Percentiles rank a stretch among this genome's conserved stretches.
Conservation (phyloP, 2,329 filamentous ascomycete species). For the Aspergillus hortae region DNA sequence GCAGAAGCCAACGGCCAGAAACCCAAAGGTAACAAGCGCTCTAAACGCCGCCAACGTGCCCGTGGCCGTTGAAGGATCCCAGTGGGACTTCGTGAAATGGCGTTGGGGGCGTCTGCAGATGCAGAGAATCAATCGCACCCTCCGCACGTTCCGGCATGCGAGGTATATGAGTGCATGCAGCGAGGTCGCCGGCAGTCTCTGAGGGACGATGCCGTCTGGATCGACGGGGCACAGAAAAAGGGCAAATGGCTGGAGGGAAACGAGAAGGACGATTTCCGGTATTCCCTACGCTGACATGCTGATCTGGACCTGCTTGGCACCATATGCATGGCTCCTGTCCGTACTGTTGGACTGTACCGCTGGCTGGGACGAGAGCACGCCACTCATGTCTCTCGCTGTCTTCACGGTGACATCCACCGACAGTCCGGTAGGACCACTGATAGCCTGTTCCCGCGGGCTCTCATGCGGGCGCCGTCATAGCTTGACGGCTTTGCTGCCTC, state of each 20-base stretch:
- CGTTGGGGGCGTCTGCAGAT: background rate
- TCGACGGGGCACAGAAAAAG: background rate
- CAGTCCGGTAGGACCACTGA: conserved; percentile 10
- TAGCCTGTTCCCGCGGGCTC: conserved; percentile 8
- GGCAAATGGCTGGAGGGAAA: background rate
- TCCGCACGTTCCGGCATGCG: background rate
- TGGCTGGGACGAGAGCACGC: conserved; percentile 11
- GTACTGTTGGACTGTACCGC: conserved; percentile 9
- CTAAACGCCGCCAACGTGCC: conserved; percentile 26
- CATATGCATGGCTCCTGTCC: conserved; percentile 8
- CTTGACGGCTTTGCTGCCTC: conserved; percentile 17
- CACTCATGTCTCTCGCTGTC: conserved; percentile 11
- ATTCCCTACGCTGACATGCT: conserved; percentile 14
- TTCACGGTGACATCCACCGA: conserved; percentile 15
- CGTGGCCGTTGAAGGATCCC: conserved; percentile 5
- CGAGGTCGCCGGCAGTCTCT: background rate
- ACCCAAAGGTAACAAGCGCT: conserved; percentile 29
- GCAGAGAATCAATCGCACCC: background rate
- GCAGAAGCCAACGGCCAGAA: conserved; percentile 11
- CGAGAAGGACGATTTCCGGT: background rate
- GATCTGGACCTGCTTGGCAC: conserved; percentile 11
- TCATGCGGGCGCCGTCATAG: conserved; percentile 15
- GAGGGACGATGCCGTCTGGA: background rate
- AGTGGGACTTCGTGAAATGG: conserved; percentile 5
- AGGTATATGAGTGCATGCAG: conserved; percentile 1